These are phyloP conservation scores for Samsoniella hepiali DNA, from an alignment of 2,329 filamentous ascomycete species.

Conservation along the genomic window DNA sequence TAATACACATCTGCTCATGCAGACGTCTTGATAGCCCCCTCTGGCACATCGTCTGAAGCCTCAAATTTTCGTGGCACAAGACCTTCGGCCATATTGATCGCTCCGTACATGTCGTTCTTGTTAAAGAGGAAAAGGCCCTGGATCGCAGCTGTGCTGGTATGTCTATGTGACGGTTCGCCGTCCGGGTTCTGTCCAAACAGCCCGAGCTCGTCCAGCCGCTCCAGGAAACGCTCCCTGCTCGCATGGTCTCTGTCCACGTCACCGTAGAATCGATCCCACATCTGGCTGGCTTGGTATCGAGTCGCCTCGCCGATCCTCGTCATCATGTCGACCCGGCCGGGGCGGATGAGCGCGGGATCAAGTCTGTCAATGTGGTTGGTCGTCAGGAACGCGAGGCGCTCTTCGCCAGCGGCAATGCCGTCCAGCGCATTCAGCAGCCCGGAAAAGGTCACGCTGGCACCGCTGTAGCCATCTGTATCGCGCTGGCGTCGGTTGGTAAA, in stretches of 20 bases:
- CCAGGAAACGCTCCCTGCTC: constrained; percentile 66
- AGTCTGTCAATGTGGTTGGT: constrained; percentile 91
- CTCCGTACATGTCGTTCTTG: constrained; percentile 84
- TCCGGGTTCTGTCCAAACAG: constrained; percentile 60
- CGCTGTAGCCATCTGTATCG: constrained; percentile 78
- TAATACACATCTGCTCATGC: constrained; percentile 1
- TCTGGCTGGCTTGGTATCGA: constrained; percentile 74
- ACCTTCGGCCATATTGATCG: constrained; percentile 73
- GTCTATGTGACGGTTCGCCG: constrained; percentile 43
- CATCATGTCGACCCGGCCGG: constrained; percentile 91
- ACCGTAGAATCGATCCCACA: constrained; percentile 95
- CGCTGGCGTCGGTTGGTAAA: constrained; percentile 77
- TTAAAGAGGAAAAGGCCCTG: constrained; percentile 95
- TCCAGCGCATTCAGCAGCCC: constrained; percentile 83
- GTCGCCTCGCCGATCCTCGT: constrained; percentile 86
- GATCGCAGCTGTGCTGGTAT: constrained; percentile 83
- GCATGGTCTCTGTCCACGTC: constrained; percentile 66
- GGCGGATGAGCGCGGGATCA: constrained; percentile 83
- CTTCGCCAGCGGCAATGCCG: constrained; percentile 90
- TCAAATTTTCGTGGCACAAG: constrained; percentile 58
- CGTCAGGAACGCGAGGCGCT: constrained; percentile 89
- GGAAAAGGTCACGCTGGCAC: constrained; percentile 90
- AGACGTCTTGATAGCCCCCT: constrained; percentile 38
- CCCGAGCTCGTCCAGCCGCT: constrained; percentile 64
- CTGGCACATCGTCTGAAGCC: constrained; percentile 37